These are phyloP conservation scores for Gnomoniopsis sp. DNA, from an alignment of 2,329 filamentous ascomycete species.

Conservation along the genomic window DNA sequence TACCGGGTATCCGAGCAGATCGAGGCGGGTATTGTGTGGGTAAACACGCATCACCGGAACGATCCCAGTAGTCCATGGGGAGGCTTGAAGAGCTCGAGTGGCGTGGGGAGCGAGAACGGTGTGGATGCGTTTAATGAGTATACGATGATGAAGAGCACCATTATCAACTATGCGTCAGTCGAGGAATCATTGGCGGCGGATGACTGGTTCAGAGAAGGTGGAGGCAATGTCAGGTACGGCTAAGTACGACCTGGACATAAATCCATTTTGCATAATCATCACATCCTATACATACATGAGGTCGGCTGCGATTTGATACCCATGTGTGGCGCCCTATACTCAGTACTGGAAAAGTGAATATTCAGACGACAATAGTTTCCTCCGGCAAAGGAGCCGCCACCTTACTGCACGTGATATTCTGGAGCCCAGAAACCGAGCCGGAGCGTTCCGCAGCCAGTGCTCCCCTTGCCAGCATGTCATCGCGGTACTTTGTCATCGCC, in stretches of 20 bases:
- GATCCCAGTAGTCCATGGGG: constrained; percentile 72
- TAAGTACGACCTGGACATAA: constrained; percentile 26
- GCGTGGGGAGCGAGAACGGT: constrained; percentile 72
- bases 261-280: too few species aligned
- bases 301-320: too few species aligned
- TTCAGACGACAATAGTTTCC: neutral
- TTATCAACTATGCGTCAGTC: constrained; percentile 63
- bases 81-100: constrained; percentile 57
- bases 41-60: constrained; percentile 66
- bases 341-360: too few species aligned
- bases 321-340: too few species aligned
- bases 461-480: constrained; percentile 7
- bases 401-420: too few species aligned
- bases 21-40: constrained; percentile 60
- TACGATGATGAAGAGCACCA: constrained; percentile 61
- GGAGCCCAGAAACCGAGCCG: too few species aligned
- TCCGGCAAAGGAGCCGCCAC: neutral
- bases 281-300: too few species aligned
- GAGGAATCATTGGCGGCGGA: constrained; percentile 51
- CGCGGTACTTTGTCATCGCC: neutral
- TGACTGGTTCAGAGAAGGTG: constrained; percentile 65
- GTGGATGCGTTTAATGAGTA: constrained; percentile 60
- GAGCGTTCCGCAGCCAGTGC: neutral
- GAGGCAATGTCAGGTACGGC: constrained; percentile 57
- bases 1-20: constrained; percentile 69